Percentiles rank a stretch among this genome's conserved stretches.
phyloP scores from a whole-genome alignment of 495 filamentous ascomycete genomes.

The Tuber calosporum region DNA sequence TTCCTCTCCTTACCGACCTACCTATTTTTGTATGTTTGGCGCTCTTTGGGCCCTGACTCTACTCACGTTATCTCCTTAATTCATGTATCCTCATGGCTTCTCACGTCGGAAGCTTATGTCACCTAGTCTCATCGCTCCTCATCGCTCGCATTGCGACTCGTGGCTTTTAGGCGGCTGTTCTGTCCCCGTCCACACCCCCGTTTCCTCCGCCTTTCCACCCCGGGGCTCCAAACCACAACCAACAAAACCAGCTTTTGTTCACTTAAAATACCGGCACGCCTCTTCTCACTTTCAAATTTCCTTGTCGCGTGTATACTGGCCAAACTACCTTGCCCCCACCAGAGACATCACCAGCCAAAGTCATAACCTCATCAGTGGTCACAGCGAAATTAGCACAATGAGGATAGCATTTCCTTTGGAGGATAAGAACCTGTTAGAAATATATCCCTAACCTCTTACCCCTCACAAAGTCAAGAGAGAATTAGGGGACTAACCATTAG shows the following conservation, averaged over 20 bases:
- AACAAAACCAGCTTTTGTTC: not conserved
- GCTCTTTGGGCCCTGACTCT: not conserved
- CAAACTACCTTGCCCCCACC: not conserved
- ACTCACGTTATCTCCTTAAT: not conserved
- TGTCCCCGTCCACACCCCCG: not conserved
- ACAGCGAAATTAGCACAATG: not conserved
- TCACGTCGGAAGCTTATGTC: conserved; percentile 3
- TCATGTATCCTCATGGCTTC: not conserved
- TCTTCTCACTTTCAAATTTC: not conserved
- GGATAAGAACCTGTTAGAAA: not conserved
- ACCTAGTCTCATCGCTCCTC: not conserved
- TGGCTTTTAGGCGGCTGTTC: conserved; percentile 4
- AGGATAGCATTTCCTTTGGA: not conserved
- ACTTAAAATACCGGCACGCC: not conserved
- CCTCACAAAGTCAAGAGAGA: not conserved
- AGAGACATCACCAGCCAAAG: not conserved
- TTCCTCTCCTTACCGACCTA: not conserved
- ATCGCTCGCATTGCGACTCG: not conserved
- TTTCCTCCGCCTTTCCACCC: not conserved
- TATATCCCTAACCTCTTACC: not conserved
- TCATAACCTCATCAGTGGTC: not conserved
- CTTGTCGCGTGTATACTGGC: not conserved
- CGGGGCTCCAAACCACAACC: not conserved
- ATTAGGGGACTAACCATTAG: not conserved
- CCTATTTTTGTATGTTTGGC: not conserved